These are phyloP conservation scores for Kentomonas sorsogonicus DNA, from an alignment of 208 protist genomes.

Conservation along the genomic window DNA sequence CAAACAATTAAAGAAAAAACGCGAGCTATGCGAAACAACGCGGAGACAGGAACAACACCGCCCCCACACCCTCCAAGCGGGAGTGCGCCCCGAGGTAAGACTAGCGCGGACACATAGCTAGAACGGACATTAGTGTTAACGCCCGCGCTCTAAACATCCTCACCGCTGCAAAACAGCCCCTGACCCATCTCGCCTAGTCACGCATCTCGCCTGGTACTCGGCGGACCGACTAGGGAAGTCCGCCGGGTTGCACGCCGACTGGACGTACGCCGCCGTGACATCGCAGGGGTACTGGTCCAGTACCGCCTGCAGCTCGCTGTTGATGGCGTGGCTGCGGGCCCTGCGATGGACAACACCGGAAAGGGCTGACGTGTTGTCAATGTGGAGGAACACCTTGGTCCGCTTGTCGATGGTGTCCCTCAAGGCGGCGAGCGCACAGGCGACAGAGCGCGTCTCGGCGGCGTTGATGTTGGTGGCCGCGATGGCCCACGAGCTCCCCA, in stretches of 20 bases:
- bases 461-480: constrained; percentile 15
- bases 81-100: too few relatives aligned
- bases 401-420: neutral
- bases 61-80: too few relatives aligned
- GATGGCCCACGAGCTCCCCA: constrained; percentile 7
- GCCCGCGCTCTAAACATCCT: too few relatives aligned
- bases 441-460: constrained; percentile 13
- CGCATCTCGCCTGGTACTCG: constrained; percentile 9
- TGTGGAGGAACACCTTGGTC: constrained; percentile 10
- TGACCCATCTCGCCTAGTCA: constrained; percentile 8
- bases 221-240: constrained; percentile 4
- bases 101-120: too few relatives aligned
- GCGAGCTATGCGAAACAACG: too few relatives aligned
- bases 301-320: neutral
- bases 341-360: constrained; percentile 1
- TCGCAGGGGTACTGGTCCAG: neutral
- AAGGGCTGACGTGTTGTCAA: constrained; percentile 22
- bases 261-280: constrained; percentile 5
- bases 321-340: constrained; percentile 13
- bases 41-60: too few relatives aligned
- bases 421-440: constrained; percentile 10
- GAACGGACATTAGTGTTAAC: too few relatives aligned
- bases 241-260: constrained; percentile 8
- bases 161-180: too few relatives aligned
- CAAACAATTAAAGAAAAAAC: too few relatives aligned